Percentiles rank a stretch among this genome's conserved stretches.
Evolutionary conservation across 192 early-diverging fungal genomes (phyloP).

Genomic region (Rhizophagus clarus): DNA sequence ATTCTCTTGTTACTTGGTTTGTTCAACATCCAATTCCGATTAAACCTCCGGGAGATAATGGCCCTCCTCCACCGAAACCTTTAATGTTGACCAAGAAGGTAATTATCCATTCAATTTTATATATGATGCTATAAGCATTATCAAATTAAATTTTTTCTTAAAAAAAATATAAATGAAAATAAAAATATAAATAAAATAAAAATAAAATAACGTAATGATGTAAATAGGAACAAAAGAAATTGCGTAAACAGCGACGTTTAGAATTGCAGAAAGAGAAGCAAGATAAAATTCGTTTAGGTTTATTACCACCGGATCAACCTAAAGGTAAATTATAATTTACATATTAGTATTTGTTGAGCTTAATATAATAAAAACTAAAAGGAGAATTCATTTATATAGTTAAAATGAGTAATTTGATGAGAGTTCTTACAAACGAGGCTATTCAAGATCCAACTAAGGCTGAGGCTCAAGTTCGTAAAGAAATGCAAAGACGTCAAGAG

Average conservation of each 20-base stretch:
- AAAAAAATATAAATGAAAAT: too few species aligned
- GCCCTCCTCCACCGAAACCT: constrained; percentile 56
- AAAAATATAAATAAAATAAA: too few species aligned
- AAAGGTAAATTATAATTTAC: constrained; percentile 48
- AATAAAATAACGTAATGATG: too few species aligned
- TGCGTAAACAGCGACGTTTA: constrained; percentile 82
- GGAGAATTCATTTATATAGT: constrained; percentile 43
- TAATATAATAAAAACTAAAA: neutral
- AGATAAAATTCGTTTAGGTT: constrained; percentile 91
- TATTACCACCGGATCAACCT: constrained; percentile 89
- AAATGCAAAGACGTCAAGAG: constrained; percentile 77
- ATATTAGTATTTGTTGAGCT: neutral
- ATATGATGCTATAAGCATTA: too few species aligned
- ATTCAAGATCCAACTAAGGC: constrained; percentile 93
- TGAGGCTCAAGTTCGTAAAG: constrained; percentile 88
- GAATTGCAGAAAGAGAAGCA: constrained; percentile 91
- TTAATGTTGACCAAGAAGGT: constrained; percentile 83
- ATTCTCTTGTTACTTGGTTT: constrained; percentile 67
- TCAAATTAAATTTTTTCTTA: too few species aligned
- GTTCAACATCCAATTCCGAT: constrained; percentile 89
- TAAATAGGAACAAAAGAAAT: constrained; percentile 82
- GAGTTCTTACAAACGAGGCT: constrained; percentile 91
- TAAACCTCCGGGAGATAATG: constrained; percentile 70
- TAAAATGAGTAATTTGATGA: constrained; percentile 92
- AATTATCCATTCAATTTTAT: neutral